Conservation (phyloP, 345 rosid species). For the Zanthoxylum bungeanum region DNA sequence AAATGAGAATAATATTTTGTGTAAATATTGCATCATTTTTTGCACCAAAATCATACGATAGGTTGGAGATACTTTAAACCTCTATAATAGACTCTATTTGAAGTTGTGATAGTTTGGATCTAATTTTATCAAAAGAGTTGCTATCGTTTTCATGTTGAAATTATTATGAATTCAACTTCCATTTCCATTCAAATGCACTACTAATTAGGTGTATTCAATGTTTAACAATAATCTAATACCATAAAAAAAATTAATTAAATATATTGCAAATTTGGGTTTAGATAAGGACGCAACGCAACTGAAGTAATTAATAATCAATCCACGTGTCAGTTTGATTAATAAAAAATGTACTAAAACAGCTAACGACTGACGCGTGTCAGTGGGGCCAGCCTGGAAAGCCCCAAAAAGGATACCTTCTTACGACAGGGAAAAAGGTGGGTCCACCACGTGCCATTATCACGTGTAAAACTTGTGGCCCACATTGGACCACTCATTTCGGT, state of each 20-base stretch:
- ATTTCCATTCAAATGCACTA: background rate
- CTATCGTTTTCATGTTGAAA: background rate
- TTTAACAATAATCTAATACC: background rate
- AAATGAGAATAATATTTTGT: too few species aligned
- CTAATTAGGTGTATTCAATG: background rate
- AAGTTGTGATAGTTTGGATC: too few species aligned
- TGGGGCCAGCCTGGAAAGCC: background rate
- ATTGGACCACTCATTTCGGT: background rate
- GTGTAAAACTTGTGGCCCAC: conserved; percentile 3
- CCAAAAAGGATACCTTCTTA: background rate
- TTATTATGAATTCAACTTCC: background rate
- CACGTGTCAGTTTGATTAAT: background rate
- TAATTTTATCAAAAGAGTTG: background rate
- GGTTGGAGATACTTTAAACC: too few species aligned
- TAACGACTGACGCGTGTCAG: background rate
- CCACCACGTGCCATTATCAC: conserved; percentile 14
- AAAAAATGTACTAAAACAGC: background rate
- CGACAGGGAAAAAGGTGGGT: background rate
- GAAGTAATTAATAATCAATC: background rate
- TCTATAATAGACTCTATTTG: too few species aligned
- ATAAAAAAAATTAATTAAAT: too few species aligned
- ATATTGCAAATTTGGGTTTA: background rate
- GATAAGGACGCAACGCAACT: background rate
- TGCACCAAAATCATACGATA: too few species aligned
- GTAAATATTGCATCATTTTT: too few species aligned